Percentiles rank a stretch among this genome's conserved stretches.
Evolutionary conservation across 495 filamentous ascomycete genomes (phyloP).

Genomic region (Aspergillus bridgeri): DNA sequence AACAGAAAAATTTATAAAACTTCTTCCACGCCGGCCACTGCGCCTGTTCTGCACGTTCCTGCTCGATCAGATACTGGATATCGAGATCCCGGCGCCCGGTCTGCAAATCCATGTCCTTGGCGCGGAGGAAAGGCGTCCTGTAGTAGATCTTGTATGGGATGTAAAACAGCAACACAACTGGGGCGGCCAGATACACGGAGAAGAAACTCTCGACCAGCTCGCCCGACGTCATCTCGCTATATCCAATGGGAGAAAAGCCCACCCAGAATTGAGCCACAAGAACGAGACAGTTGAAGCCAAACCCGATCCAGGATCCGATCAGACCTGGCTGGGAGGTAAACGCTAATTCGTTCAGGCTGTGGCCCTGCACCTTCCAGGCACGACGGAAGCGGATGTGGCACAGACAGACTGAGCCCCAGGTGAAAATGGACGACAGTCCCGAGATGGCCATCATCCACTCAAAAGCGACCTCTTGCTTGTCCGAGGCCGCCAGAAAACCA

Average conservation of each 20-base stretch:
- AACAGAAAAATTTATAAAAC: conserved; percentile 58
- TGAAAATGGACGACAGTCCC: conserved; percentile 85
- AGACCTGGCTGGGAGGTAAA: conserved; percentile 80
- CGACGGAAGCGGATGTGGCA: conserved; percentile 88
- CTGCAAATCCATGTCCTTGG: conserved; percentile 74
- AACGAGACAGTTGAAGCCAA: conserved; percentile 75
- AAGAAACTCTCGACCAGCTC: conserved; percentile 66
- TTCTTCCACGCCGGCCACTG: conserved; percentile 86
- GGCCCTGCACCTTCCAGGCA: conserved; percentile 69
- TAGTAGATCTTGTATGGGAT: conserved; percentile 76
- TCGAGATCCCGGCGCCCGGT: conserved; percentile 91
- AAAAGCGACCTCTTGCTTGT: conserved; percentile 62
- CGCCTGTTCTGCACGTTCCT: conserved; percentile 69
- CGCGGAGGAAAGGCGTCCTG: conserved; percentile 61
- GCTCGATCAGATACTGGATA: conserved; percentile 65
- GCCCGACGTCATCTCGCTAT: conserved; percentile 33
- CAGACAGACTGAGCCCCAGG: conserved; percentile 87
- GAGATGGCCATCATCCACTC: conserved; percentile 88
- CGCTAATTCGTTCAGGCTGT: conserved; percentile 69
- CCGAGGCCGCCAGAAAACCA: conserved; percentile 70
- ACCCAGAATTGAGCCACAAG: conserved; percentile 93
- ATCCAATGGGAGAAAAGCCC: conserved; percentile 74
- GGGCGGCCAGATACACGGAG: conserved; percentile 72
- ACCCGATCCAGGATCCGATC: conserved; percentile 78
- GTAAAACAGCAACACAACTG: conserved; percentile 75